These are phyloP conservation scores for Cyberlindnera maritima DNA, from an alignment of 805 yeast genomes.

Conservation along the genomic window DNA sequence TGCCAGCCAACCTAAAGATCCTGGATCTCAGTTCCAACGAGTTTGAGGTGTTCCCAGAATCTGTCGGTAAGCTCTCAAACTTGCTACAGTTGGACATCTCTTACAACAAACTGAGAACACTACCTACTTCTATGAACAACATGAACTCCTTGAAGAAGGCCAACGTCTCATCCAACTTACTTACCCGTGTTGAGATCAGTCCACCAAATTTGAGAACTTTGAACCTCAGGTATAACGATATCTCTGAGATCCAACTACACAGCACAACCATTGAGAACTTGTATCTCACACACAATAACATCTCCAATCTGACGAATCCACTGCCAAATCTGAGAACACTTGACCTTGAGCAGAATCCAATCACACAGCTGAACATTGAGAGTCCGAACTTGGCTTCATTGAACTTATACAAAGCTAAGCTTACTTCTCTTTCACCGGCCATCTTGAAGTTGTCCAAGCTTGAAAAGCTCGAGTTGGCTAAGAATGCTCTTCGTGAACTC, in stretches of 20 bases:
- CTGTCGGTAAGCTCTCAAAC: conserved; percentile 55
- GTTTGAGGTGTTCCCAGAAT: conserved; percentile 60
- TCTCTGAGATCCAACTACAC: conserved; percentile 45
- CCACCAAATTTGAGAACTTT: conserved; percentile 61
- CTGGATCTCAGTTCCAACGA: conserved; percentile 81
- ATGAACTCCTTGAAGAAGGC: conserved; percentile 63
- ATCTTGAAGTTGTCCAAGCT: conserved; percentile 63
- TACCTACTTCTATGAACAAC: conserved; percentile 63
- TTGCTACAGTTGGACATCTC: conserved; percentile 74
- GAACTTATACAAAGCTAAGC: conserved; percentile 77
- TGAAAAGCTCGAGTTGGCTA: conserved; percentile 72
- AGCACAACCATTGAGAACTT: conserved; percentile 57
- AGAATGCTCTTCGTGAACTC: conserved; percentile 74
- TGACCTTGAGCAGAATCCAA: conserved; percentile 79
- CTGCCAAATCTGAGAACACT: conserved; percentile 64
- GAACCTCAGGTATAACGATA: conserved; percentile 73
- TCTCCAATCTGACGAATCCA: conserved; percentile 64
- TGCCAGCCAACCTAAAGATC: conserved; percentile 49
- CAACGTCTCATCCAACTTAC: conserved; percentile 70
- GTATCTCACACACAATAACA: conserved; percentile 70
- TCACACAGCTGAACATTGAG: conserved; percentile 59
- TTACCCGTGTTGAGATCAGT: conserved; percentile 38
- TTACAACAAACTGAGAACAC: conserved; percentile 61
- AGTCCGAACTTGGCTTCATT: conserved; percentile 65
- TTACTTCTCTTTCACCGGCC: conserved; percentile 67